A percentile compares a stretch with the other conserved stretches of the same genome.
Evolutionary conservation across 108 stramenopile genomes (phyloP).

Genomic region (Cyclostephanos tholiformis): DNA sequence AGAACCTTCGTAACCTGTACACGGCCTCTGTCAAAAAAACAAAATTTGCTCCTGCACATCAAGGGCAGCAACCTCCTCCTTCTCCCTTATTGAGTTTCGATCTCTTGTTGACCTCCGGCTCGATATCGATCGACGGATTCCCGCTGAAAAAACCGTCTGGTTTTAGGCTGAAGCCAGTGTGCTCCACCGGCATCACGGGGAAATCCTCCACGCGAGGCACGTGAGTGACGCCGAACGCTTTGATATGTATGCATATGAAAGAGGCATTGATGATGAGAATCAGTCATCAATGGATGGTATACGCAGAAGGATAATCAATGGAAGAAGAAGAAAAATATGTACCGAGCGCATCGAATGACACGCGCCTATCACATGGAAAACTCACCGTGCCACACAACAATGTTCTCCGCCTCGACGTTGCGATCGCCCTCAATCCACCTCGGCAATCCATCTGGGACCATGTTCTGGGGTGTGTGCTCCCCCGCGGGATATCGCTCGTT

Average conservation of each 20-base stretch:
- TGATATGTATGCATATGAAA: too few relatives aligned
- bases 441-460: conserved; percentile 52
- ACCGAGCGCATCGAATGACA: too few relatives aligned
- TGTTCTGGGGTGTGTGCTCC: conserved; percentile 59
- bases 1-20: too few relatives aligned
- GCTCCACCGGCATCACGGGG: conserved; percentile 56
- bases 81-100: neutral
- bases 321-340: too few relatives aligned
- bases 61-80: conserved; percentile 2
- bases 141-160: conserved; percentile 43
- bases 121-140: conserved; percentile 35
- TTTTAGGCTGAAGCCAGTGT: conserved; percentile 59
- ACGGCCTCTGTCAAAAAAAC: too few relatives aligned
- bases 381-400: conserved; percentile 62
- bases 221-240: conserved; percentile 61
- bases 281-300: too few relatives aligned
- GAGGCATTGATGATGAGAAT: too few relatives aligned
- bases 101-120: conserved; percentile 15
- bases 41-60: too few relatives aligned
- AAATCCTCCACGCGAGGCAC: conserved; percentile 66
- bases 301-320: too few relatives aligned
- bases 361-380: too few relatives aligned
- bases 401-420: conserved; percentile 49
- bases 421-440: conserved; percentile 53
- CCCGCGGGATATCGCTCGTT: conserved; percentile 64